Base-by-base conservation (phyloP, 2,329 filamentous ascomycete species). In the Talaromyces sp. region DNA sequence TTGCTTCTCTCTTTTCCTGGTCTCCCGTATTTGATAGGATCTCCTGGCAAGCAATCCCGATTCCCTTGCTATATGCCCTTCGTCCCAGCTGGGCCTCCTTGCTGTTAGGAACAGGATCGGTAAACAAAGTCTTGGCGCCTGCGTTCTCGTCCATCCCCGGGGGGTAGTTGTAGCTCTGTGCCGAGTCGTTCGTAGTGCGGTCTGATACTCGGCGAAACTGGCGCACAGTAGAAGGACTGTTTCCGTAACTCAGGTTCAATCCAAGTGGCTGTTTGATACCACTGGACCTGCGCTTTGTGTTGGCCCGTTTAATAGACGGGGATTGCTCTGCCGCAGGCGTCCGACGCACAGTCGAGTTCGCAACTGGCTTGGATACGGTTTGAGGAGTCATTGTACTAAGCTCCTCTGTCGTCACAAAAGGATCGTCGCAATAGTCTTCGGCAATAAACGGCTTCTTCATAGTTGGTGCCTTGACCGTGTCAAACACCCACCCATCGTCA, bases 401-500 rank as follows among this genome's bases (percentile, higher is more conserved):
- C 8, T 77, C 73, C 51, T 76, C 69, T 67, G 79, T 69, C 69
- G 76, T 70, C 42, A 76, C 71, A n/a, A 73, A 68, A 5, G 77
- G 68, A 55, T 78, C 75, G 16, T 74, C 71, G 16, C 73, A 72
- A 60, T 72, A 67, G 61, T 75, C 71, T 47, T 74, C 63, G 5
- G 66, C 58, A 8, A 68, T 77, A 0, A 79, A 76, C 44, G 66
- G 75, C 36, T 79, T 70, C 66, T 81, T 84, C 63, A 79, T 75
- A 61, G 78, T 77, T 68, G 78, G 76, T 10, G 85, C 84, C 75
- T 91, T 95, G 71, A 98, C 87, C 0, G 94, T 98, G 71, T 97
- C 94, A 72, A 98, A 98, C 2, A 96, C 89, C 94, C 94, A 98
- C 66, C 91, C 93, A 65, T 96, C 92, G n/a, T 90, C 92, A 16